A percentile compares a stretch with the other conserved stretches of the same genome.
These are phyloP conservation scores for Leonotis leonurus DNA, from an alignment of 257 asterid genomes.

Conservation along the genomic window DNA sequence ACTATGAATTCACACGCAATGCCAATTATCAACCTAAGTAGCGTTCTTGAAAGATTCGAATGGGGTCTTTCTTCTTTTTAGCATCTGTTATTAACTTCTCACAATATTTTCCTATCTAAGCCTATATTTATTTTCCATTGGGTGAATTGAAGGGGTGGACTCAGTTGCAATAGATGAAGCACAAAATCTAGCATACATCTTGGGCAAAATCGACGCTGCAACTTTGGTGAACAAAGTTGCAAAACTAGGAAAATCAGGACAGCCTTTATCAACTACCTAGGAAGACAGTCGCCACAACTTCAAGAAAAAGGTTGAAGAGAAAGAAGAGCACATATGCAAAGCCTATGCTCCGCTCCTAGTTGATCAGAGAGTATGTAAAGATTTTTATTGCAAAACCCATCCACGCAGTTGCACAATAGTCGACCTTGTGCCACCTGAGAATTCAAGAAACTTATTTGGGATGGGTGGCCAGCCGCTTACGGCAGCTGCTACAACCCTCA, in stretches of 20 bases:
- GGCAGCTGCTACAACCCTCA: too few relatives aligned
- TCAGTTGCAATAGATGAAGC: slow-evolving; percentile 7
- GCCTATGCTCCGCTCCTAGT: slow-evolving; percentile 1
- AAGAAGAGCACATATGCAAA: slow-evolving; percentile 27
- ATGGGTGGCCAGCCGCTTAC: background rate
- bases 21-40: too few relatives aligned
- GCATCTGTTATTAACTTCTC: background rate
- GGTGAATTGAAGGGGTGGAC: slow-evolving; percentile 17
- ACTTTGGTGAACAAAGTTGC: slow-evolving; percentile 11
- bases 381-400: slow-evolving; percentile 23
- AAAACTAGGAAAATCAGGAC: slow-evolving; percentile 16
- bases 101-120: background rate
- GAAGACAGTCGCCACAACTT: slow-evolving; percentile 6
- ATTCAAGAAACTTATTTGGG: background rate
- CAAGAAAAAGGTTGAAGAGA: background rate
- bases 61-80: background rate
- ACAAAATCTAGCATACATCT: slow-evolving; percentile 16
- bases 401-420: background rate
- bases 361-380: slow-evolving; percentile 13
- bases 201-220: slow-evolving; percentile 11
- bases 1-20: too few relatives aligned
- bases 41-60: too few relatives aligned
- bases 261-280: slow-evolving; percentile 17
- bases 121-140: background rate
- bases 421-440: slow-evolving; percentile 11